Evolutionary conservation across 2,329 filamentous ascomycete genomes (phyloP), one percentile per base, ranked within the genome.

Genomic region (Penicillium psychrosexuale): DNA sequence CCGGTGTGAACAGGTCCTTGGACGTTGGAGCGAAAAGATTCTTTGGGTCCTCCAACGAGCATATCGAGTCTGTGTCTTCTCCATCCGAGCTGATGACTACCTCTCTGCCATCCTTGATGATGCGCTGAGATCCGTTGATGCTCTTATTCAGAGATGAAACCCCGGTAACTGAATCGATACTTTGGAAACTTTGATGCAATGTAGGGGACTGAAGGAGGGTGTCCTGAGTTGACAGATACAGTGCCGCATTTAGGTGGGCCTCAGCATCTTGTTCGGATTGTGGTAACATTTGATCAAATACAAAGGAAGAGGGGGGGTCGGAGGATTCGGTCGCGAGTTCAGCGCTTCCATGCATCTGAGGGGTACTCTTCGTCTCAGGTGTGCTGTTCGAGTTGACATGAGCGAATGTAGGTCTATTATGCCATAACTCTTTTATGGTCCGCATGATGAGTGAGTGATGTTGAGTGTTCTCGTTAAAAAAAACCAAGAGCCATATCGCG

Each of bases 61-160:
- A 77, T 55, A 82, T 76, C 0, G 86, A 87, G 46, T 82, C 80
- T 28, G 80, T 81, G 17, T 82, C 82, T n/a, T 89, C 87, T 9
- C 88, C 87, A 65, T 92, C 89, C 0, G 89, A 91, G 51, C 83
- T 86, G 43, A 80, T 80, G 38, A 92, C 77, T 3, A 80, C 69
- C 52, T 79, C 71, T 50, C 78, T 69, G 3, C 82, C 82, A 62
- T 80, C 75, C 55, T 77, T 88, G 52, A 87, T 75, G 12, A 83
- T 72, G 63, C 84, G 77, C 69, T 83, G 76, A 55, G 78, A 74
- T 46, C 64, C 66, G 38, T 54, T 61, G 37, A 66, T 64, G 49
- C 65, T 68, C 36, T 55, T 53, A 27, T 54, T 63, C 4, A 64
- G 36, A 31, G 62, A 64, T 8, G 62, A 63, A 15, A 57, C 54